Percentiles rank a stretch among this genome's conserved stretches.
Conservation (phyloP, 2,329 filamentous ascomycete genomes). For the Colletotrichum costaricense region DNA sequence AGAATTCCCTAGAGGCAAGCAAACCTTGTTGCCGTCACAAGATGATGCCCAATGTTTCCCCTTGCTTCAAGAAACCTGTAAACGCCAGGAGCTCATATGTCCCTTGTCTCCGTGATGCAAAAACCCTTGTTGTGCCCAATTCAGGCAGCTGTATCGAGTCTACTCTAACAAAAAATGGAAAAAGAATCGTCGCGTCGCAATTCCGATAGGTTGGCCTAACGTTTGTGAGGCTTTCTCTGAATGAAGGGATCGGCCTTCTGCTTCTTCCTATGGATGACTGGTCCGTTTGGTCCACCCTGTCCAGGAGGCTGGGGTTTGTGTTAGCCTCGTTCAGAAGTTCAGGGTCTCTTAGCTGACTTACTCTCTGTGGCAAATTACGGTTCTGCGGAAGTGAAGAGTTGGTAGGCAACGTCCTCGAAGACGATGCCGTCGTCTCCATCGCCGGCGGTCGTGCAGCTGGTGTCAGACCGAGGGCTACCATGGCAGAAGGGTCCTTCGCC, state of each 20-base stretch:
- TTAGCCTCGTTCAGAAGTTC: constrained; percentile 1
- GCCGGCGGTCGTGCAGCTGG: constrained; percentile 57
- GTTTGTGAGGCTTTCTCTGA: constrained; percentile 47
- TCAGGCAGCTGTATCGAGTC: constrained; percentile 13
- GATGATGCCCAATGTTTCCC: constrained; percentile 12
- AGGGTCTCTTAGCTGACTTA: background rate
- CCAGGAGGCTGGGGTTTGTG: constrained; percentile 12
- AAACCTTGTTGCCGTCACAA: constrained; percentile 1
- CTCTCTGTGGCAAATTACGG: constrained; percentile 24
- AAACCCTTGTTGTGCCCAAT: background rate
- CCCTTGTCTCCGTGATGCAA: constrained; percentile 23
- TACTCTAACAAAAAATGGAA: constrained; percentile 23
- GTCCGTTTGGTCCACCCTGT: constrained; percentile 25
- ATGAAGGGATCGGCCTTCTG: constrained; percentile 58
- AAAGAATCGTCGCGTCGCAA: constrained; percentile 21
- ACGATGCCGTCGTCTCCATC: constrained; percentile 26
- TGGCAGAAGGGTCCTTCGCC: constrained; percentile 60
- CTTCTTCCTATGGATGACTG: constrained; percentile 49
- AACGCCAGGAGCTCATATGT: constrained; percentile 30
- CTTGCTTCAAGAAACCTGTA: constrained; percentile 23
- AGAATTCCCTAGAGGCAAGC: background rate
- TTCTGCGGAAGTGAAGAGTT: constrained; percentile 4
- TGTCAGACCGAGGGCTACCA: constrained; percentile 61
- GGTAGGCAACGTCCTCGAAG: constrained; percentile 28
- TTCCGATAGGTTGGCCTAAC: constrained; percentile 11